These are phyloP conservation scores for Nakazawaea peltata DNA, from an alignment of 805 yeast species.

Conservation along the genomic window DNA sequence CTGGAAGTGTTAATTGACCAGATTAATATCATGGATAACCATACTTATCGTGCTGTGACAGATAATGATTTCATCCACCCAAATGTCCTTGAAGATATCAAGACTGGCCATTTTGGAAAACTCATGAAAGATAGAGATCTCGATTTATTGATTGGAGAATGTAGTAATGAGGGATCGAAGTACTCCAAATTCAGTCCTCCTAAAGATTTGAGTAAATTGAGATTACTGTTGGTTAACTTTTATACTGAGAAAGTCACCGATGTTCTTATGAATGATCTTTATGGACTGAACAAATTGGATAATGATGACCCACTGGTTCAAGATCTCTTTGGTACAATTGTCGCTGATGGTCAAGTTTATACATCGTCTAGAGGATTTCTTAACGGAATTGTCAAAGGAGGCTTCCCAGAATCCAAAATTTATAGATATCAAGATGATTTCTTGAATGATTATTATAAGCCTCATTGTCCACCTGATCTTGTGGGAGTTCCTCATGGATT, in stretches of 20 bases:
- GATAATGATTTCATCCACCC: slow-evolving; percentile 28
- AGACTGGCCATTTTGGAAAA: slow-evolving; percentile 20
- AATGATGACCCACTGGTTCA: slow-evolving; percentile 13
- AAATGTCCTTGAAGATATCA: slow-evolving; percentile 22
- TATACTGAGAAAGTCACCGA: slow-evolving; percentile 23
- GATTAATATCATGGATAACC: slow-evolving; percentile 18
- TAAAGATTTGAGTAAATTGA: slow-evolving; percentile 18
- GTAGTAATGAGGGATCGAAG: slow-evolving; percentile 23
- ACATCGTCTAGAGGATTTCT: slow-evolving; percentile 28
- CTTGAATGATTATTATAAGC: slow-evolving; percentile 19
- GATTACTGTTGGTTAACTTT: slow-evolving; percentile 25
- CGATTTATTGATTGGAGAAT: slow-evolving; percentile 25
- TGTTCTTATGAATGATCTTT: slow-evolving; percentile 17
- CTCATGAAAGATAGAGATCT: slow-evolving; percentile 15
- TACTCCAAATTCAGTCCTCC: slow-evolving; percentile 26
- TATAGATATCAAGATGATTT: slow-evolving; percentile 24
- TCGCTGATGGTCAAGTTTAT: slow-evolving; percentile 31
- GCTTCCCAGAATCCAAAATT: slow-evolving; percentile 20
- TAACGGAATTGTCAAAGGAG: slow-evolving; percentile 20
- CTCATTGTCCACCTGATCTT: slow-evolving; percentile 14
- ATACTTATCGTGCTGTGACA: slow-evolving; percentile 31
- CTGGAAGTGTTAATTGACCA: slow-evolving; percentile 15
- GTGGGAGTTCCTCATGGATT: slow-evolving; percentile 28
- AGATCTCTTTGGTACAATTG: slow-evolving; percentile 24
- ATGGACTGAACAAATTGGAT: slow-evolving; percentile 13